These are phyloP conservation scores for Claviceps digitariae DNA, from an alignment of 2,329 filamentous ascomycete species.

Conservation along the genomic window DNA sequence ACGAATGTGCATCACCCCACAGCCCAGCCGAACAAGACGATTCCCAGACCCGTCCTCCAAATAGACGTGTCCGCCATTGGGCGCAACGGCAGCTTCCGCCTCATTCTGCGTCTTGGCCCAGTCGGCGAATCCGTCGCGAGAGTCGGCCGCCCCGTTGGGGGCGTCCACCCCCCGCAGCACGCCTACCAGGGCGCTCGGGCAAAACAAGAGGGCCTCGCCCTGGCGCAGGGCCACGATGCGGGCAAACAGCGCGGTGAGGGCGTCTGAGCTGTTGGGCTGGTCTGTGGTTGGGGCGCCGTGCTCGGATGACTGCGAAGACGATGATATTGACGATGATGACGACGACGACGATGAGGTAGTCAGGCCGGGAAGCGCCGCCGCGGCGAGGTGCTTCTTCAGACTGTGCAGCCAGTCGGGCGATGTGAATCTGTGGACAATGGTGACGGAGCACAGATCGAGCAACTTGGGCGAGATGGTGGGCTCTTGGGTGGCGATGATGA, in stretches of 20 bases:
- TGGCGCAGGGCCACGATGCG: constrained; percentile 28
- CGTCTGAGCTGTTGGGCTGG: neutral
- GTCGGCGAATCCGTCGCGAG: neutral
- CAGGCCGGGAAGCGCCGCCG: constrained; percentile 12
- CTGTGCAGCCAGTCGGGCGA: constrained; percentile 48
- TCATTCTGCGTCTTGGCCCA: neutral
- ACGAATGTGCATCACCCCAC: constrained; percentile 26
- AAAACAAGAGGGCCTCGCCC: constrained; percentile 34
- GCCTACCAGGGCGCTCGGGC: constrained; percentile 27
- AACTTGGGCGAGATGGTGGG: constrained; percentile 56
- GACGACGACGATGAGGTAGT: neutral
- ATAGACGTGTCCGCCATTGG: neutral
- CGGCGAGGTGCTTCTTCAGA: constrained; percentile 31
- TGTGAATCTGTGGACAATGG: constrained; percentile 58
- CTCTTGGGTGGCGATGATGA: constrained; percentile 66
- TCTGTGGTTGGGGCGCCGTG: neutral
- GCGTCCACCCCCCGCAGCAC: no score
- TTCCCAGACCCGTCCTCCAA: neutral
- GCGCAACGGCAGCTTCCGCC: no score
- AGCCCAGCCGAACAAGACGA: constrained; percentile 15
- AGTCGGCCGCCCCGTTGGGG: neutral
- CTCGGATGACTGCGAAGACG: no score
- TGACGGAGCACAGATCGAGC: constrained; percentile 58
- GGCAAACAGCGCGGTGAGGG: constrained; percentile 21
- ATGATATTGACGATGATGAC: no score